Percentiles rank a stretch among this genome's conserved stretches.
These are phyloP conservation scores for Sphaceloma murrayae DNA, from an alignment of 2,329 filamentous ascomycete genomes.

Conservation along the genomic window DNA sequence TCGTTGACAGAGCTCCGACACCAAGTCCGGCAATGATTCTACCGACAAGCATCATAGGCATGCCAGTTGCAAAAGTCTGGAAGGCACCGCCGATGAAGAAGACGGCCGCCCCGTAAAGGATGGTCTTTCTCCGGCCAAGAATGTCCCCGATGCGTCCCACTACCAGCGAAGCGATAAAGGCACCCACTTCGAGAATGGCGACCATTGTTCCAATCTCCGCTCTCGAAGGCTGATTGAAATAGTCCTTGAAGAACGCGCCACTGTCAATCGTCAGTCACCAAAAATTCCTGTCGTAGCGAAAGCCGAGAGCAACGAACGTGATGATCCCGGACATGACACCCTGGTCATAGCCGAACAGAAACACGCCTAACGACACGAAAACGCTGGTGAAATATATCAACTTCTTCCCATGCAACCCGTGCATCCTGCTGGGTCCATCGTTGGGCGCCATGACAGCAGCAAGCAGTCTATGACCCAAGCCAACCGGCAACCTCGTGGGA, in stretches of 20 bases:
- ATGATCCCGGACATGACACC: conserved; percentile 76
- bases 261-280: conserved; percentile 41
- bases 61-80: conserved; percentile 70
- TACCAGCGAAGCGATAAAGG: conserved; percentile 76
- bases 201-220: conserved; percentile 95
- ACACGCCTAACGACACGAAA: conserved; percentile 67
- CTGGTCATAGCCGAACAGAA: conserved; percentile 83
- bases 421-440: conserved; percentile 59
- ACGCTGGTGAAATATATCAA: conserved; percentile 96
- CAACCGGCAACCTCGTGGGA: conserved; percentile 53
- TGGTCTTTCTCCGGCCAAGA: conserved; percentile 79
- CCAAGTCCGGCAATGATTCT: conserved; percentile 43
- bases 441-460: conserved; percentile 77
- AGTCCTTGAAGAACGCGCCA: conserved; percentile 77
- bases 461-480: conserved; percentile 59
- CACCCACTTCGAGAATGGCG: conserved; percentile 88
- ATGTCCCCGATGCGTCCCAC: conserved; percentile 87
- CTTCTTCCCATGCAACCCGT: conserved; percentile 92
- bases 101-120: conserved; percentile 84
- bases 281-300: conserved; percentile 5
- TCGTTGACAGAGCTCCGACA: conserved; percentile 42
- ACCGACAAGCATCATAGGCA: conserved; percentile 70
- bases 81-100: conserved; percentile 77
- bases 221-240: conserved; percentile 79
- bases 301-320: conserved; percentile 45